Evolutionary conservation across 2,329 filamentous ascomycete species (phyloP).

Genomic region (Alternaria triticimaculans): DNA sequence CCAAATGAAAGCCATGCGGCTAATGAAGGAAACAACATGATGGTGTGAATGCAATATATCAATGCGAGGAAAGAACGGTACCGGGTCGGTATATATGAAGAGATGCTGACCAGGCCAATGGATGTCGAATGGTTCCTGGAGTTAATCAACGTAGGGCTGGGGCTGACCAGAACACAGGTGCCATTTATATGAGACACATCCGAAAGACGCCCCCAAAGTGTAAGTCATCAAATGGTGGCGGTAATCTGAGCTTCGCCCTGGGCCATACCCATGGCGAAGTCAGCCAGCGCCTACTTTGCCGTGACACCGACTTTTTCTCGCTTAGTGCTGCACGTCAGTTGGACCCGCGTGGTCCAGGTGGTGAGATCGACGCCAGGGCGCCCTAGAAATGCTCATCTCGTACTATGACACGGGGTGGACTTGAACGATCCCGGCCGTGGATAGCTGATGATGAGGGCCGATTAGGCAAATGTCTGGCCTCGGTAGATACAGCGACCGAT

Average conservation of each 20-base stretch:
- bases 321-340: not conserved
- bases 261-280: not conserved
- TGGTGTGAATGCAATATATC: conserved; percentile 15
- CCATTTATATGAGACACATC: conserved; percentile 24
- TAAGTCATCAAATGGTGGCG: conserved; percentile 2
- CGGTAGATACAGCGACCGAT: conserved; percentile 6
- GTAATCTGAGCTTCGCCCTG: not conserved
- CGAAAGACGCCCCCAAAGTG: conserved; percentile 1
- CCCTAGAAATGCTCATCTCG: not conserved
- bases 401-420: not conserved
- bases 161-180: conserved; percentile 7
- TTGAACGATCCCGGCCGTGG: not conserved
- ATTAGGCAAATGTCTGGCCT: conserved; percentile 2
- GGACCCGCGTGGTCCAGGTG: not conserved
- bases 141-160: conserved; percentile 11
- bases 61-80: conserved; percentile 3
- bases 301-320: conserved; percentile 8
- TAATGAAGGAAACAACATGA: conserved; percentile 36
- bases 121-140: conserved; percentile 8
- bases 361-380: conserved; percentile 1
- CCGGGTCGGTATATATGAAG: conserved; percentile 14
- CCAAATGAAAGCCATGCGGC: conserved; percentile 34
- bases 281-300: not conserved
- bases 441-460: not conserved
- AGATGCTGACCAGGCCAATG: conserved; percentile 16